Evolutionary conservation across 2,329 filamentous ascomycete species (phyloP), one percentile per base, ranked within the genome.

Genomic region (Biscogniauxia mediterranea): DNA sequence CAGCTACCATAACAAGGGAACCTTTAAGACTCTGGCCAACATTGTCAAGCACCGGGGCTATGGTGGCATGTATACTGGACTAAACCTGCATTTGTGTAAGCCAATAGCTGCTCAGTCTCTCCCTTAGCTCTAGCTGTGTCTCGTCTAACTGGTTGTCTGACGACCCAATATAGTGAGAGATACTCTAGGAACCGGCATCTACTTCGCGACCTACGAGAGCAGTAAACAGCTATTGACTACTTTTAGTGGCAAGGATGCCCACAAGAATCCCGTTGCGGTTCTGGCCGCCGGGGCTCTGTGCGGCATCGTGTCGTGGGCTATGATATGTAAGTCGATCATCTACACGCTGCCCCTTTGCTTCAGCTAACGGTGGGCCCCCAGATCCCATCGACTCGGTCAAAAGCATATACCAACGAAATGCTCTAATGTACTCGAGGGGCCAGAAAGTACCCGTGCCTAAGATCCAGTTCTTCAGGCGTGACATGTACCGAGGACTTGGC

Each of bases 121-220:
- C 4, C 49, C 25, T 5, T 28, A 21, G 50, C 42, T 53, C 52
- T 21, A 13, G n/a, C n/a, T 46, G 13, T n/a, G 13, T 42, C 26
- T 4, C 7, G 7, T 32, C 3, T 23, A 32, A 13, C 28, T 9
- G 7, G 11, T 32, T 32, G 52, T 58, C 69, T 71, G 65, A 70
- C 61, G 19, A n/a, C 6, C n/a, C 26, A 28, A 23, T 55, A 23
- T 65, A 91, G 90, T 93, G 70, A 85, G 92, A 63, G 92, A 96
- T 76, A 93, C 91, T 0, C 81, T 95, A 62, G 92, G 92, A 58
- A 96, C 92, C 1, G 85, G 87, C 28, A 91, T 94, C 61, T 96
- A 96, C 75, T 96, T 96, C 72, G 91, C 91, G 78, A 93, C 92
- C 28, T 96, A 96, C 74, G 92, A 96, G 76, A 93, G 90, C 73